Evolutionary conservation across 2,329 filamentous ascomycete species (phyloP).

Genomic region (Talaromyces amestolkiae): DNA sequence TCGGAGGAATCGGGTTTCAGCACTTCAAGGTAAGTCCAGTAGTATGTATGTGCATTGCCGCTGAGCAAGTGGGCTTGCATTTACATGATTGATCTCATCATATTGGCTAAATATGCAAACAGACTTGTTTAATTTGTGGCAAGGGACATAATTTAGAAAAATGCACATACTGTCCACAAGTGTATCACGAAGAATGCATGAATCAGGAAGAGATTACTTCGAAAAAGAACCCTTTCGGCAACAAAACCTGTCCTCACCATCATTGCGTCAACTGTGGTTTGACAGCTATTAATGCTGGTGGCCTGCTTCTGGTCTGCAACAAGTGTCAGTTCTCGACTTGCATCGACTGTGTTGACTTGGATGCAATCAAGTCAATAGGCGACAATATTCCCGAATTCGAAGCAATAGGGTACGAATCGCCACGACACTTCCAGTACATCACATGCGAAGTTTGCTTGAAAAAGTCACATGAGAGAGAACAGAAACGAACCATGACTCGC

Average conservation of each 20-base stretch:
- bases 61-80: background rate
- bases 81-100: background rate
- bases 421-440: conserved; percentile 51
- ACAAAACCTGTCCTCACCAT: conserved; percentile 56
- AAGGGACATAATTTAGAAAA: background rate
- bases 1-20: conserved; percentile 38
- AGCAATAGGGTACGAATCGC: conserved; percentile 45
- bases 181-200: conserved; percentile 55
- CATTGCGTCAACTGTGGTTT: conserved; percentile 54
- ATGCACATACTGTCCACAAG: conserved; percentile 50
- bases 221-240: conserved; percentile 22
- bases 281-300: conserved; percentile 46
- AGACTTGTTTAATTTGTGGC: conserved; percentile 23
- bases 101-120: background rate
- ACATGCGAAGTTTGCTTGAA: conserved; percentile 25
- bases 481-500: background rate
- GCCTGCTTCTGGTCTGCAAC: conserved; percentile 51
- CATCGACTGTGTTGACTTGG: conserved; percentile 57
- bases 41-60: background rate
- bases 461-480: background rate
- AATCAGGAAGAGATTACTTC: background rate
- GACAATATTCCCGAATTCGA: conserved; percentile 50
- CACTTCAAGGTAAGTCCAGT: conserved; percentile 43
- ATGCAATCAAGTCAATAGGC: conserved; percentile 50
- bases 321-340: conserved; percentile 58